Base-by-base conservation (phyloP, 257 asterid genomes). In the Agastache rugosa region DNA sequence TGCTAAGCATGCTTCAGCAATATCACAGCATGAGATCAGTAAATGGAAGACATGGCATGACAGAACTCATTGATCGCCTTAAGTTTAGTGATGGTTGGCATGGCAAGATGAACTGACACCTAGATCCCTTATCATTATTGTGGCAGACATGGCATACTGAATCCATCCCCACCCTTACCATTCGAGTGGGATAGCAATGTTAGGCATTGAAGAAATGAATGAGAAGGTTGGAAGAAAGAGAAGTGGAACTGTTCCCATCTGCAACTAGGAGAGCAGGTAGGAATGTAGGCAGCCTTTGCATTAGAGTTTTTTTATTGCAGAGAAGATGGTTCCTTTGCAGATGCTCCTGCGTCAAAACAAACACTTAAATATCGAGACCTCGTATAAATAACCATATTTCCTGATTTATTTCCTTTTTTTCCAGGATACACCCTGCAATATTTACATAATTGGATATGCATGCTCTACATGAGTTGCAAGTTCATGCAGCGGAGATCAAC, bases 341-440 rank as follows among this genome's bases (percentile, higher is more conserved):
- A 85, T 70, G 90, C 82, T 83, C 97, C 98, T 90, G 96, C 94
- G 89, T 85, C 89, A 90, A 92, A 90, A 86, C 85, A 92, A 88
- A 89, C 81, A 73, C 90, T 89, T 90, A 85, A 89, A 84, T 64
- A 80, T 59, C 77, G 80, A 83, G 79, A 68, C 75, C 87, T 59
- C 67, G 37, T 11, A 69, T 22, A 65, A 81, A 62, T 59, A 81
- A 73, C 77, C 55, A 70, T 39, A 23, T 73, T 47, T 73, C 81
- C 78, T 61, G 64, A 11, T 51, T 69, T 63, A n/a, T 45, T 69
- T 34, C 63, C 64, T 47, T 50, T 11, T 19, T 51, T 71, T 31
- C 5, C 3, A 11, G 41, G 72, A 59, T 59, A 34, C 56, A 42
- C 59, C 75, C 53, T 22, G 61, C 53, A 39, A 60, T 31, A 39